A percentile compares a stretch with the other conserved stretches of the same genome.
Evolutionary conservation across 345 rosid species (phyloP).

Genomic region (Lumnitzera littorea): DNA sequence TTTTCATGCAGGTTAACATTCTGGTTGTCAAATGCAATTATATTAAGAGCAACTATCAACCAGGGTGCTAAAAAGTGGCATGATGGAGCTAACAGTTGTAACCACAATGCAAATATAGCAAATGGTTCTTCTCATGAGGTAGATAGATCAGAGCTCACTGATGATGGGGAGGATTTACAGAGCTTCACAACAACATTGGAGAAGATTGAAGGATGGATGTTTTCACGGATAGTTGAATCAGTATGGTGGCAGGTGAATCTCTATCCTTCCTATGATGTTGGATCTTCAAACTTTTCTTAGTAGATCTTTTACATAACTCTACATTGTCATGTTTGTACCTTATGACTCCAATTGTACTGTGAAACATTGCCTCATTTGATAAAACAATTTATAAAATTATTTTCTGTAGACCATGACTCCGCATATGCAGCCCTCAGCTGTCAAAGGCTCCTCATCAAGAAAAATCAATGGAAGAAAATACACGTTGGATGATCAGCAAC

Average conservation of each 20-base stretch:
- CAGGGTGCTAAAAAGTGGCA: conserved; percentile 31
- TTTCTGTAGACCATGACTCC: conserved; percentile 71
- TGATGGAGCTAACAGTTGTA: not conserved
- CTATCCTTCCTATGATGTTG: conserved; percentile 5
- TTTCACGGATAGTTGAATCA: conserved; percentile 72
- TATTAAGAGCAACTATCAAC: conserved; percentile 58
- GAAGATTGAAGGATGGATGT: conserved; percentile 86
- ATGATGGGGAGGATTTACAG: conserved; percentile 66
- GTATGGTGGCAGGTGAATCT: conserved; percentile 92
- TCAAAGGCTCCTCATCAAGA: conserved; percentile 51
- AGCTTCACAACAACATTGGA: conserved; percentile 55
- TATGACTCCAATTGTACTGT: not conserved
- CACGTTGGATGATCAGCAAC: conserved; percentile 54
- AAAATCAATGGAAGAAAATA: conserved; percentile 42
- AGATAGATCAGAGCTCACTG: conserved; percentile 9
- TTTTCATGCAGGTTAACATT: conserved; percentile 62
- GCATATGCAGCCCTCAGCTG: conserved; percentile 69
- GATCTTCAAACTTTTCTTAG: conserved; percentile 2
- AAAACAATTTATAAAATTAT: conserved; percentile 6
- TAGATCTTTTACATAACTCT: not conserved
- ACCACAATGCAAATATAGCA: not conserved
- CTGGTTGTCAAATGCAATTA: conserved; percentile 84
- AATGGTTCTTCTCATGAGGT: not conserved
- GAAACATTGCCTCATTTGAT: conserved; percentile 1
- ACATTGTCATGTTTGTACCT: not conserved